phyloP scores from a whole-genome alignment of 169 alveolate genomes.

The Babesia ovata region DNA sequence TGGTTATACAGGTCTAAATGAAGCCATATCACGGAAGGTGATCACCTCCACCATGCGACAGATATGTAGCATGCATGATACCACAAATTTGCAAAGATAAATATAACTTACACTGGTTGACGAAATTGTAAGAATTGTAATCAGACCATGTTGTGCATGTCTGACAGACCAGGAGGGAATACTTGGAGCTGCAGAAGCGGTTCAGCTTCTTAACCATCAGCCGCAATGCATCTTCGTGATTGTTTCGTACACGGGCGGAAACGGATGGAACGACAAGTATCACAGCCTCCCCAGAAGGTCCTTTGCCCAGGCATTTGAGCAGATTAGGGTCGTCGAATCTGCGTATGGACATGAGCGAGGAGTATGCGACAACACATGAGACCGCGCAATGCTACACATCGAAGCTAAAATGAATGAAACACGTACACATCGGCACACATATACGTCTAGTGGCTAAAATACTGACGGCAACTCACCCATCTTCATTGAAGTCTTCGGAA shows the following conservation, averaged over 20 bases:
- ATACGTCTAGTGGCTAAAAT: not conserved
- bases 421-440: not conserved
- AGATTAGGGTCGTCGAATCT: slow-evolving; percentile 58
- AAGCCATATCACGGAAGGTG: too few relatives aligned
- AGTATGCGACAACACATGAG: too few relatives aligned
- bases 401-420: not conserved
- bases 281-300: slow-evolving; percentile 46
- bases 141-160: slow-evolving; percentile 71
- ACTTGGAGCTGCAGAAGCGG: slow-evolving; percentile 22
- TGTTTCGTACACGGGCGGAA: slow-evolving; percentile 21
- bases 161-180: slow-evolving; percentile 62
- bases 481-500: slow-evolving; percentile 25
- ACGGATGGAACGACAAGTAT: slow-evolving; percentile 61
- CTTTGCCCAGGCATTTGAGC: slow-evolving; percentile 50
- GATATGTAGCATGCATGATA: too few relatives aligned
- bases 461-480: slow-evolving; percentile 20
- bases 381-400: not conserved
- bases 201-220: slow-evolving; percentile 39
- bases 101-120: slow-evolving; percentile 56
- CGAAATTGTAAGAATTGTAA: slow-evolving; percentile 58
- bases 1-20: too few relatives aligned
- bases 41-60: too few relatives aligned
- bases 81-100: too few relatives aligned
- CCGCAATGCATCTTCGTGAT: slow-evolving; percentile 57
- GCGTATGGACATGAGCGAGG: not conserved